Percentiles rank a stretch among this genome's conserved stretches.
Evolutionary conservation across 768 basidiomycete genomes (phyloP).

Genomic region (Panellus pusillus): DNA sequence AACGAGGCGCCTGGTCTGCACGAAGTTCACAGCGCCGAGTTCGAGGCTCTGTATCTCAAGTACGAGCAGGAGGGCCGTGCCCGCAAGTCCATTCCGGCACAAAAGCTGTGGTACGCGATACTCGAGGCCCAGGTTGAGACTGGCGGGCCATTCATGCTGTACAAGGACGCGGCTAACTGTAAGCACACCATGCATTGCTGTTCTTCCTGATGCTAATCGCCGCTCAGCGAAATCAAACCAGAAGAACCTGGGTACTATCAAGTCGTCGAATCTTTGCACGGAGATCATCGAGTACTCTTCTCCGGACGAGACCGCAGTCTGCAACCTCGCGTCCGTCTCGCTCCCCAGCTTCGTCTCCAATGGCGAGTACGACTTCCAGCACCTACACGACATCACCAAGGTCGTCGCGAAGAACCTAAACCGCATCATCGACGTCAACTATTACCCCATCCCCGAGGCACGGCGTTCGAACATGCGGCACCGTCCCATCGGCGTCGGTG

Average conservation of each 20-base stretch:
- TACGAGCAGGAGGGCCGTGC: conserved; percentile 92
- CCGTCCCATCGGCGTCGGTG: conserved; percentile 80
- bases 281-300: conserved; percentile 86
- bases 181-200: conserved; percentile 26
- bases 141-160: conserved; percentile 96
- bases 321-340: conserved; percentile 81
- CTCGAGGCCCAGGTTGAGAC: conserved; percentile 98
- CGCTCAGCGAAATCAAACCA: conserved; percentile 75
- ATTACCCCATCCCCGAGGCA: conserved; percentile 78
- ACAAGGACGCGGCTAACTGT: conserved; percentile 97
- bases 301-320: conserved; percentile 81
- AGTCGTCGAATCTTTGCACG: conserved; percentile 83
- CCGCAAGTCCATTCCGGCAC: conserved; percentile 83
- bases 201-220: background rate
- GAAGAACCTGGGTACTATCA: conserved; percentile 83
- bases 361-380: conserved; percentile 72
- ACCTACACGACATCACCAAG: conserved; percentile 75
- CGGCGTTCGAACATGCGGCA: conserved; percentile 77
- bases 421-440: conserved; percentile 73
- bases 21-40: conserved; percentile 89
- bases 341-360: conserved; percentile 70
- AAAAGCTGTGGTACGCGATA: conserved; percentile 98
- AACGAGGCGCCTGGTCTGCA: conserved; percentile 90
- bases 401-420: conserved; percentile 78
- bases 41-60: conserved; percentile 79